Evolutionary conservation across 495 filamentous ascomycete species (phyloP).

Genomic region (Neurospora sp.): DNA sequence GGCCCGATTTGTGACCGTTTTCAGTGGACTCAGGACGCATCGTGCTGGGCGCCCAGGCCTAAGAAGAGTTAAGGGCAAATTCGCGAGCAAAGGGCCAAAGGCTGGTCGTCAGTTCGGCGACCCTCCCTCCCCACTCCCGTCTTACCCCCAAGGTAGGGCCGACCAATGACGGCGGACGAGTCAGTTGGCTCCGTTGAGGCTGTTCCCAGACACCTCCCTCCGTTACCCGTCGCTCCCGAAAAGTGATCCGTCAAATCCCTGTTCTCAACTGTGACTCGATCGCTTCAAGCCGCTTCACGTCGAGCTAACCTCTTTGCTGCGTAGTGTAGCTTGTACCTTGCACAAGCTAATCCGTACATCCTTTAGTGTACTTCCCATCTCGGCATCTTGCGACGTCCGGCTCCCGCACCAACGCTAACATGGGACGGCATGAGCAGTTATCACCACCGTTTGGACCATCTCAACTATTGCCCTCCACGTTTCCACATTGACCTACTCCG

Average conservation of each 20-base stretch:
- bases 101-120: not conserved
- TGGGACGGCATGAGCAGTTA: not conserved
- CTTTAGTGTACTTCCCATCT: not conserved
- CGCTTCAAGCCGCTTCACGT: slow-evolving; percentile 21
- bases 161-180: slow-evolving; percentile 14
- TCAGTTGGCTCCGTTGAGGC: slow-evolving; percentile 15
- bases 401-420: not conserved
- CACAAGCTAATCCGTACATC: not conserved
- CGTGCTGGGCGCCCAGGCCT: not conserved
- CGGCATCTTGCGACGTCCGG: not conserved
- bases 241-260: slow-evolving; percentile 20
- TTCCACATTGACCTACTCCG: not conserved
- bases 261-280: slow-evolving; percentile 21
- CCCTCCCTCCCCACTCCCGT: slow-evolving; percentile 3
- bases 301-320: slow-evolving; percentile 8
- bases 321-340: not conserved
- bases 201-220: slow-evolving; percentile 14
- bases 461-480: not conserved
- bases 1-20: not conserved
- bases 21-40: not conserved
- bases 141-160: slow-evolving; percentile 11
- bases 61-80: not conserved
- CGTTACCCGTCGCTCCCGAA: slow-evolving; percentile 22
- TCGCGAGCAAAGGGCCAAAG: not conserved
- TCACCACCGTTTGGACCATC: not conserved